phyloP scores from a whole-genome alignment of 2,329 filamentous ascomycete species.

The Pyricularia sp. region DNA sequence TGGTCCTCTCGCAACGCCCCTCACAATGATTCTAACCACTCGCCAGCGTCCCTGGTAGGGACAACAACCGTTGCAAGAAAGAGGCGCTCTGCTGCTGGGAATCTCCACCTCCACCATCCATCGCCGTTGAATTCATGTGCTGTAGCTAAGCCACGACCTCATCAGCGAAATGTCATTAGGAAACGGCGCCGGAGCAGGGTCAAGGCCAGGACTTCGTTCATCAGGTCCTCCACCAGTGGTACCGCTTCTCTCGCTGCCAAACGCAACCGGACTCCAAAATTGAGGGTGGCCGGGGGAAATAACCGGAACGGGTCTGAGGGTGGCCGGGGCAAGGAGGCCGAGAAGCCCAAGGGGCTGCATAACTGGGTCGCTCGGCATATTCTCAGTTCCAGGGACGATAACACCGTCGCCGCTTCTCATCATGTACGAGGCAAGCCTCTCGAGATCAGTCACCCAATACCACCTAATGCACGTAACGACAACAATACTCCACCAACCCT shows the following conservation, averaged over 20 bases:
- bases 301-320: not conserved
- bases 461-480: not conserved
- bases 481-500: not conserved
- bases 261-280: conserved; percentile 3
- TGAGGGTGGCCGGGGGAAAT: not conserved
- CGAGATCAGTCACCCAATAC: conserved; percentile 6
- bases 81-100: not conserved
- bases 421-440: conserved; percentile 1
- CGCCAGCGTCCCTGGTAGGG: conserved; percentile 9
- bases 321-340: not conserved
- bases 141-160: conserved; percentile 18
- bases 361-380: conserved; percentile 4
- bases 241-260: conserved; percentile 2
- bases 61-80: conserved; percentile 9
- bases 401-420: not conserved
- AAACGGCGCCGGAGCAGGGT: conserved; percentile 19
- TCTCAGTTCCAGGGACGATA: conserved; percentile 1
- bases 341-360: conserved; percentile 2
- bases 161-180: conserved; percentile 22
- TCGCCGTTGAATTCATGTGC: conserved; percentile 19
- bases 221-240: conserved; percentile 9
- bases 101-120: conserved; percentile 3
- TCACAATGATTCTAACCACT: conserved; percentile 3
- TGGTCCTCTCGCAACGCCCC: conserved; percentile 6
- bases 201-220: conserved; percentile 16